These are phyloP conservation scores for Mucor circinelloides DNA, from an alignment of 371 early-diverging fungal species.

Conservation along the genomic window DNA sequence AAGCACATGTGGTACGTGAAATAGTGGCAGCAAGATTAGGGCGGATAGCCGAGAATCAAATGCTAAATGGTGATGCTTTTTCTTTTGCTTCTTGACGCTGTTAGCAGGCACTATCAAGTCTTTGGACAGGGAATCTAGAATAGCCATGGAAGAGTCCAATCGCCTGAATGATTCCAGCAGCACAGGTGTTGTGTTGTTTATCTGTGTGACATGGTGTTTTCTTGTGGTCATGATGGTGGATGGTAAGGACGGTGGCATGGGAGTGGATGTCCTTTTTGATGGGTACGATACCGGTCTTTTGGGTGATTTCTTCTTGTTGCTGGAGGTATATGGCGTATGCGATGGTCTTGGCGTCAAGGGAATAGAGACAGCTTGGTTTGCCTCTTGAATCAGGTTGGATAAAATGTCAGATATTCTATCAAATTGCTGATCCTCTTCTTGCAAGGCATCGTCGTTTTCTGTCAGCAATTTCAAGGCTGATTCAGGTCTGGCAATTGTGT, in stretches of 20 bases:
- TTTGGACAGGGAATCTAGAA: conserved; percentile 30
- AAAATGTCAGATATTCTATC: conserved; percentile 34
- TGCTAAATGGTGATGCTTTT: not conserved
- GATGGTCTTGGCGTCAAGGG: conserved; percentile 15
- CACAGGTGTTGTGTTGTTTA: not conserved
- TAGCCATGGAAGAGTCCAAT: conserved; percentile 26
- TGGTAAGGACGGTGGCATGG: not conserved
- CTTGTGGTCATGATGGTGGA: not conserved
- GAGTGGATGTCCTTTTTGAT: not conserved
- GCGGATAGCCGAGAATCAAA: conserved; percentile 19
- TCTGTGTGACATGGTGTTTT: not conserved
- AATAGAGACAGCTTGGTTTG: conserved; percentile 29
- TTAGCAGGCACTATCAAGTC: conserved; percentile 16
- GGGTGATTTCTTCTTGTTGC: not conserved
- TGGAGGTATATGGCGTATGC: not conserved
- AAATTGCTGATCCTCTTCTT: conserved; percentile 19
- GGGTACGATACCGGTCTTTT: conserved; percentile 13
- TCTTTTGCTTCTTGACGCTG: not conserved
- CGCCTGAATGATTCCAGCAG: conserved; percentile 30
- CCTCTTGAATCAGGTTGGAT: conserved; percentile 30
- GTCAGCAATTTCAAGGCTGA: conserved; percentile 15
- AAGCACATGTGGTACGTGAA: conserved; percentile 31
- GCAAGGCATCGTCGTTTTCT: conserved; percentile 4
- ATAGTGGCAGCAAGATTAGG: conserved; percentile 22
- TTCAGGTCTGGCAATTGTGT: conserved; percentile 18